Conservation (phyloP, 1,284 basidiomycete species). For the Moniliophthora roreri region DNA sequence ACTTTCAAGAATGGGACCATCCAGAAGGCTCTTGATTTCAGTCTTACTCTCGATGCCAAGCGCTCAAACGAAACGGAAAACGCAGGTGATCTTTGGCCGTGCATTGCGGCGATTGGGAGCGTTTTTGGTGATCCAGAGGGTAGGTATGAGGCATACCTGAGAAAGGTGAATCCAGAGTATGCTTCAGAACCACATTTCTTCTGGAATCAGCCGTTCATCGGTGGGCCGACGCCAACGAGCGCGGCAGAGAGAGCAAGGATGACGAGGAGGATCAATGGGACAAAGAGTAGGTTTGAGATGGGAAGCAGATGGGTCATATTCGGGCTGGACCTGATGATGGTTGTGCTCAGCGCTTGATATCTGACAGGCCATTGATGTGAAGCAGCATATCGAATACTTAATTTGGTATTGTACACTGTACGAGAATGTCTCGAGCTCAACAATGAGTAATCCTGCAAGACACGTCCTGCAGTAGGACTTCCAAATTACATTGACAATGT, state of each 20-base stretch:
- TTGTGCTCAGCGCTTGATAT: too few species aligned
- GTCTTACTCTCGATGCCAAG: slow-evolving; percentile 41
- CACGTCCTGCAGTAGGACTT: too few species aligned
- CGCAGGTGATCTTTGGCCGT: slow-evolving; percentile 44
- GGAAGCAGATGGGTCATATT: too few species aligned
- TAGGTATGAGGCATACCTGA: slow-evolving; percentile 47
- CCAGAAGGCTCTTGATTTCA: slow-evolving; percentile 55
- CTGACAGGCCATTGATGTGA: too few species aligned
- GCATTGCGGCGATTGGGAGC: slow-evolving; percentile 50
- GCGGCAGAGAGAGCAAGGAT: not conserved
- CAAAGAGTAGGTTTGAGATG: too few species aligned
- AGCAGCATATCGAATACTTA: too few species aligned
- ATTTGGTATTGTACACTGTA: too few species aligned
- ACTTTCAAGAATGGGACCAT: slow-evolving; percentile 50
- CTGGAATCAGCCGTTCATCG: slow-evolving; percentile 49
- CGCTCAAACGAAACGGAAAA: slow-evolving; percentile 34
- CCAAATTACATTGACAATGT: too few species aligned
- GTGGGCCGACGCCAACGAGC: not conserved
- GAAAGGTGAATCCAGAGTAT: slow-evolving; percentile 36
- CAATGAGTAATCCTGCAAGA: too few species aligned
- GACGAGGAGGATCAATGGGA: slow-evolving; percentile 1
- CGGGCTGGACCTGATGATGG: too few species aligned
- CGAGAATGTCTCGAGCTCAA: too few species aligned
- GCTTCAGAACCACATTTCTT: slow-evolving; percentile 47
- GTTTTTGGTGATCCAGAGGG: slow-evolving; percentile 54